These are phyloP conservation scores for Trichoderma sp. DNA, from an alignment of 2,329 filamentous ascomycete genomes.

Conservation along the genomic window DNA sequence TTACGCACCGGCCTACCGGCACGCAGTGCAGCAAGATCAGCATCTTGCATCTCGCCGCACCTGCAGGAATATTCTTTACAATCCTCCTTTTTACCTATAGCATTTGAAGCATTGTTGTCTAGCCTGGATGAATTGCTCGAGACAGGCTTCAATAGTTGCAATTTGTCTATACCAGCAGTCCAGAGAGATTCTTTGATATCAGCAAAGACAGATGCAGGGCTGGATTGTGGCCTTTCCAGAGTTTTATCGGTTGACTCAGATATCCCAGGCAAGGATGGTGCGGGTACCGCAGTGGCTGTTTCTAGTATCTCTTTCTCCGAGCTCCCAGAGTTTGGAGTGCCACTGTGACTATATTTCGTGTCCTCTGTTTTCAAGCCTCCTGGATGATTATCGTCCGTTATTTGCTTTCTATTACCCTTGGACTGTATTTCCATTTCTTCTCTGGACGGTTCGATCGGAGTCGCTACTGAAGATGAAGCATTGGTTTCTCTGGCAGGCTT, in stretches of 20 bases:
- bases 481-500: slow-evolving; percentile 43
- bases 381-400: too few species aligned
- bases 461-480: slow-evolving; percentile 22
- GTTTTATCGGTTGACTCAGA: slow-evolving; percentile 29
- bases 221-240: slow-evolving; percentile 36
- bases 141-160: slow-evolving; percentile 43
- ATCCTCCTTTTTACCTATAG: slow-evolving; percentile 33
- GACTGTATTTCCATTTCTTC: slow-evolving; percentile 24
- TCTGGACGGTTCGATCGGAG: slow-evolving; percentile 23
- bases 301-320: slow-evolving; percentile 17
- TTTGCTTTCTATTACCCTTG: not conserved
- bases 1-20: slow-evolving; percentile 62
- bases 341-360: not conserved
- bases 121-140: slow-evolving; percentile 35
- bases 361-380: not conserved
- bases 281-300: slow-evolving; percentile 25
- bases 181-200: slow-evolving; percentile 40
- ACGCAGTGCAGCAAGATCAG: slow-evolving; percentile 58
- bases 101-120: slow-evolving; percentile 31
- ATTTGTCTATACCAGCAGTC: slow-evolving; percentile 38
- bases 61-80: slow-evolving; percentile 44
- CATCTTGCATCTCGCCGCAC: slow-evolving; percentile 44
- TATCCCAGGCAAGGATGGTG: slow-evolving; percentile 26
- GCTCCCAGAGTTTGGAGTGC: not conserved
- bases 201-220: slow-evolving; percentile 40